Base-by-base conservation (phyloP, 2,329 filamentous ascomycete species). In the Colletotrichum brevisporum region DNA sequence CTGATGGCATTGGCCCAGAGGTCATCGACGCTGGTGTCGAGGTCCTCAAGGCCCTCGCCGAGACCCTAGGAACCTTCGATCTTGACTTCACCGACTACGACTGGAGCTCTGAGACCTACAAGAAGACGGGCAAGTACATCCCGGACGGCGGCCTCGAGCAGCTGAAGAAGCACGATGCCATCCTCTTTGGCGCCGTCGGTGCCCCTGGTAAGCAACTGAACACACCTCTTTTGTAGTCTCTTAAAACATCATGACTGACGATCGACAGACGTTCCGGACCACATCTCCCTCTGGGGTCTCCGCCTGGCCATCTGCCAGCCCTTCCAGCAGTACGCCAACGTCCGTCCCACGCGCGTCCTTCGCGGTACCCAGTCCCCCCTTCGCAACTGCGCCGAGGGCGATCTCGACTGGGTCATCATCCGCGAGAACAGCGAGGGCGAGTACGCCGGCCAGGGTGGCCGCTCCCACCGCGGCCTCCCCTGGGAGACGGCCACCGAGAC, bases 61-160 rank as follows among this genome's bases (percentile, higher is more conserved):
- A 82, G 41, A 81, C 85, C 1, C 79, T 89, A 1, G 82, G 86
- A 47, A 84, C 85, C 0, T 93, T 93, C 77, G 81, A 85, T 9
- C 81, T 93, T 0, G 79, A 88, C 12, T 92, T 92, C 74, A 85
- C 84, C 50, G 81, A 89, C 72, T 91, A 87, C 73, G 89, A 91
- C 76, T 92, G 90, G 90, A 89, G 87, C 72, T 91, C 89, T 0
- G 87, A 90, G 16, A 89, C 85, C 0, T 92, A 90, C 78, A 90
- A 90, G 76, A 85, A 86, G 75, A 90, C 86, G 0, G 91, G 91
- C 2, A 85, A 87, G 72, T 92, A 91, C 74, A 90, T 91, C 9
- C 88, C 89, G 0, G 85, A 88, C 24, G 88, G 85, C 39, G 89
- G 88, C 1, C 80, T 90, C 1, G 70, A 80, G 73, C 62, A 56